Evolutionary conservation across 139 green algal genomes (phyloP).

Genomic region (Tetratostichococcus sp.): DNA sequence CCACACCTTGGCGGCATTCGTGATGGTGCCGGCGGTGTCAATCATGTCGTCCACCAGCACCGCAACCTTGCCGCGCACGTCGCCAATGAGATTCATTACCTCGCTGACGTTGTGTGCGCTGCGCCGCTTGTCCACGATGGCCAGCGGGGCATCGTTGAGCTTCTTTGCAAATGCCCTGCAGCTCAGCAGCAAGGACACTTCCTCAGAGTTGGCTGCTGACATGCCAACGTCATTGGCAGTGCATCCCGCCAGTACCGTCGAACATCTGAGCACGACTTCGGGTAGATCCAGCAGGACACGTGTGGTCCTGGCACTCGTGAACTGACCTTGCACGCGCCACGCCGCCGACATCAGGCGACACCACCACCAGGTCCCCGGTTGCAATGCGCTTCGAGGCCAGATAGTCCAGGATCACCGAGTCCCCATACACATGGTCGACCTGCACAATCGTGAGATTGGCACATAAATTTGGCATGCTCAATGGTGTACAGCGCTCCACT

Average conservation of each 20-base stretch:
- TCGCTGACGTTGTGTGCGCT: conserved; percentile 94
- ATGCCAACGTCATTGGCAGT: too few species aligned
- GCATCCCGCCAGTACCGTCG: too few species aligned
- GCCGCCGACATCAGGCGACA: conserved; percentile 97
- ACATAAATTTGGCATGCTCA: too few species aligned
- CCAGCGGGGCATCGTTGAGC: conserved; percentile 94
- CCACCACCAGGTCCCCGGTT: conserved; percentile 83
- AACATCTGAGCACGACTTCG: too few species aligned
- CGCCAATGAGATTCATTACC: conserved; percentile 99
- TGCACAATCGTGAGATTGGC: not conserved
- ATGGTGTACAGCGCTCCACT: too few species aligned
- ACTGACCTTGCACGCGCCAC: conserved; percentile 81
- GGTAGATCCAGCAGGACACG: too few species aligned
- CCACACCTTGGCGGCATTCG: conserved; percentile 79
- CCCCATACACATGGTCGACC: conserved; percentile 92
- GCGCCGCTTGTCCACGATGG: conserved; percentile 98
- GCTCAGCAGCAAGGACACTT: too few species aligned
- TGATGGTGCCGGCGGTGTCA: conserved; percentile 96
- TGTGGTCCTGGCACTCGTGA: too few species aligned
- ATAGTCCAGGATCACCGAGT: conserved; percentile 96
- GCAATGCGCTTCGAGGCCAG: conserved; percentile 94
- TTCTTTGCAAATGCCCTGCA: conserved; percentile 95
- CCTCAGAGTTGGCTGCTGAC: too few species aligned
- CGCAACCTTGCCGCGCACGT: conserved; percentile 95
- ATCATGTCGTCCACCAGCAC: conserved; percentile 99